Base-by-base conservation (phyloP, 163 green algal species). In the Scenedesmus sp. region DNA sequence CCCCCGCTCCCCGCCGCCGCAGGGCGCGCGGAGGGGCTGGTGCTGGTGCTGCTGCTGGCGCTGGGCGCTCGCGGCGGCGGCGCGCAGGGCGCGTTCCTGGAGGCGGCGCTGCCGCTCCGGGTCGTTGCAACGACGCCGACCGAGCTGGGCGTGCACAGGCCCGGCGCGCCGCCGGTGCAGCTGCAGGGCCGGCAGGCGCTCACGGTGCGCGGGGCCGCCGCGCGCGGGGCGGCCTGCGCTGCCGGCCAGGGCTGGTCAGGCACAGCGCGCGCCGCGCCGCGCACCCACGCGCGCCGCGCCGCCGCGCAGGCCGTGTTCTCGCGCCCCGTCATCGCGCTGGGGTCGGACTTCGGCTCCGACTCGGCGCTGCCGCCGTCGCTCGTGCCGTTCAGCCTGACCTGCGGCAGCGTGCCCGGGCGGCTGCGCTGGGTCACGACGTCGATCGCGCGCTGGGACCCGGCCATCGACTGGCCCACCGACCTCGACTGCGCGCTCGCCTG, bases 391-490 rank as follows among this genome's bases (percentile, higher is more conserved):
- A 81, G 24, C 6, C 58, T 91, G n/a, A 78, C 51, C 0, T 87
- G 81, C 51, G 22, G 47, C 24, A 63, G 70, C 18, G n/a, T n/a
- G n/a, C 78, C 82, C 4, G 86, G 84, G 17, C 63, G 67, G 44
- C 65, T 84, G 10, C 80, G 87, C n/a, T 92, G 87, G 87, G 87
- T 90, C 2, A 90, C 87, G 26, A 92, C 85, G 17, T 82, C 45
- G 54, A 90, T 92, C 48, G 78, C 75, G 20, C 65, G 87, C 17
- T 89, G 80, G 39, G 87, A 92, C 53, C 85, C 83, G 0, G 15
- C 60, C 20, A 45, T 77, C 1, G 33, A 67, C 14, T 92, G 85
- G 85, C 84, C 84, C 13, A 81, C 75, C 0, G 85, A 92, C 65
- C 70, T 90, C 18, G 67, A 80, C 33, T 85, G 84, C 72, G 60